These are phyloP conservation scores for Talaromyces pinophilus DNA, from an alignment of 2,329 filamentous ascomycete species.

Conservation along the genomic window DNA sequence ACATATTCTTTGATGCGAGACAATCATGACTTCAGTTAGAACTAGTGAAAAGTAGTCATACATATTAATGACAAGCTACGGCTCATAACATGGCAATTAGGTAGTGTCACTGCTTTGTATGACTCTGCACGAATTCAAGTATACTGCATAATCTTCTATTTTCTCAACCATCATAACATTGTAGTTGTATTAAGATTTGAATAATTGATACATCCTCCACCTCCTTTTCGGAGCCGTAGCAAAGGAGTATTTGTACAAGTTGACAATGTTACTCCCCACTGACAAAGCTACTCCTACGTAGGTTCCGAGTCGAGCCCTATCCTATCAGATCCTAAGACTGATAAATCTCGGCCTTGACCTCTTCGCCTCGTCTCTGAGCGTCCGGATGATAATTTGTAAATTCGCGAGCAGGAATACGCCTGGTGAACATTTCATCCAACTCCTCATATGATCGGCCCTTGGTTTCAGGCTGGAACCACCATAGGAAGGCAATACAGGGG, in stretches of 20 bases:
- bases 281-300: background rate
- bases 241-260: background rate
- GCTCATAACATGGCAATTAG: background rate
- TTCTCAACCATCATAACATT: background rate
- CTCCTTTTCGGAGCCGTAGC: background rate
- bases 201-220: background rate
- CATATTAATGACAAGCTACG: background rate
- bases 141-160: background rate
- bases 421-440: conserved; percentile 14
- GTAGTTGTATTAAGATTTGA: background rate
- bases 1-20: background rate
- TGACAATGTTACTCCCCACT: background rate
- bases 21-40: background rate
- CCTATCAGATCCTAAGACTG: background rate
- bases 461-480: conserved; percentile 29
- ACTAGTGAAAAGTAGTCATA: background rate
- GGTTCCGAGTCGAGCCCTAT: background rate
- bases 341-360: conserved; percentile 19
- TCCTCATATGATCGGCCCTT: conserved; percentile 7
- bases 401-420: background rate
- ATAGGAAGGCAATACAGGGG: conserved; percentile 36
- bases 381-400: background rate
- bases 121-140: background rate
- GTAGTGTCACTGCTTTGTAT: background rate
- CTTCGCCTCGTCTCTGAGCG: background rate